Base-by-base conservation (phyloP, 139 green algal genomes). In the Chlorella sp. region DNA sequence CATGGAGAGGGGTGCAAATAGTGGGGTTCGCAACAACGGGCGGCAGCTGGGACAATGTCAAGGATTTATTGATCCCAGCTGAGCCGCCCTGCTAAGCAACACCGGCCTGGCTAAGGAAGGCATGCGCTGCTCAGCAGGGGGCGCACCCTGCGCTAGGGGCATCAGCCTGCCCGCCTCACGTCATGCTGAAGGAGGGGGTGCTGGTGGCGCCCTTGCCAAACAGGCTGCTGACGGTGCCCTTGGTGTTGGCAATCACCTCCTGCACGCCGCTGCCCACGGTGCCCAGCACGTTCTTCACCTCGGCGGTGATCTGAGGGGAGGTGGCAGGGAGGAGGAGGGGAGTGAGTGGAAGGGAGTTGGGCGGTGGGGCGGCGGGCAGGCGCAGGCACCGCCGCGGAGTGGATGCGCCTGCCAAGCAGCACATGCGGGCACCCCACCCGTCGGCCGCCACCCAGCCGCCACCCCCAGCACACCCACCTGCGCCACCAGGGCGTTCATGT, bases 241-340 rank as follows among this genome's bases (percentile, higher is more conserved):
- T 68, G 34, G 75, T 17, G 40, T 60, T 60, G 78, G 26, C 60
- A 8, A 54, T 20, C 20, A 83, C 26, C 30, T 74, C 60, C 4
- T 41, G 26, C 30, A 51, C 43, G 43, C 79, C 79, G 32, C 7
- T 75, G 64, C 64, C 68, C 65, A 80, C 41, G 14, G 81, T 80
- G 70, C 65, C 34, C 81, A 85, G 54, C 54, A 73, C 69, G 34
- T 77, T 48, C 70, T 85, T 68, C 2, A 85, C 81, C 81, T 80
- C 69, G 16, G 36, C 69, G 30, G 54, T 80, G 70, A 80, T 85
- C 69, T 80, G 51, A 34, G 17, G 24, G 0, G 69, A 19, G 36
- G 32, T n/a, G 24, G 24, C 19, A 36, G 41, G 43, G 44, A 34
- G 28, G 40, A 19, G 60, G 60, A 4, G 26, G 77, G 34, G 62